Base-by-base conservation (phyloP, 805 yeast genomes). In the Wickerhamiella sergipiensis region DNA sequence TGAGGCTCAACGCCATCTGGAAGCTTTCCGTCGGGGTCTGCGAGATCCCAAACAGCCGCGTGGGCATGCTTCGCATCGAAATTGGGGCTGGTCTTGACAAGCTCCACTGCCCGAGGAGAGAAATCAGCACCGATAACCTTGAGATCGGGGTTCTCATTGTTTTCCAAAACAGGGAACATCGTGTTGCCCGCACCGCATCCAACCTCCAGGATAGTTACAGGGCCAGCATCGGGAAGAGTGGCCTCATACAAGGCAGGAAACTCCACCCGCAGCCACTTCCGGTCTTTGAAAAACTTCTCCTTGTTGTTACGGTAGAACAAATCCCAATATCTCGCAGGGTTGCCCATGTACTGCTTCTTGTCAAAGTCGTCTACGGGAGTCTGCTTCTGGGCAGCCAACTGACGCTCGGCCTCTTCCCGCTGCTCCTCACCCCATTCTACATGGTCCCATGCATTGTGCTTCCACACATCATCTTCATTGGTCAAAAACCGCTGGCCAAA, bases 111-210 rank as follows among this genome's bases (percentile, higher is more conserved):
- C 55, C 82, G 81, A 53, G 81, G 79, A 52, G 94, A 83, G 64
- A 84, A 92, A 67, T 92, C 98, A 47, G 88, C 92, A 2, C 95
- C 98, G 50, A 78, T 75, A 7, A 92, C 77, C 57, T 70, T 75
- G 49, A 92, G 69, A 24, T 80, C 67, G n/a, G 81, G 80, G 67
- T 92, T 92, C 64, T 85, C 73, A 64, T 92, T 92, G 59, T 83
- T 88, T 50, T 75, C 75, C 52, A 92, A 69, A 19, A 92, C 81
- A 4, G 98, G 98, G 65, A 83, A 92, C 71, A 92, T 77, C 0
- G 98, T 92, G 66, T 92, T 92, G 10, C 98, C 98, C 5, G 96
- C 97, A 51, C 98, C 98, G 69, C 98, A 92, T 2, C 98, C 98
- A 46, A 92, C 83, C 66, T 92, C 98, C 50, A 92, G 73, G 33